phyloP scores from a whole-genome alignment of 2,329 filamentous ascomycete genomes.

The Cercospora sp. region DNA sequence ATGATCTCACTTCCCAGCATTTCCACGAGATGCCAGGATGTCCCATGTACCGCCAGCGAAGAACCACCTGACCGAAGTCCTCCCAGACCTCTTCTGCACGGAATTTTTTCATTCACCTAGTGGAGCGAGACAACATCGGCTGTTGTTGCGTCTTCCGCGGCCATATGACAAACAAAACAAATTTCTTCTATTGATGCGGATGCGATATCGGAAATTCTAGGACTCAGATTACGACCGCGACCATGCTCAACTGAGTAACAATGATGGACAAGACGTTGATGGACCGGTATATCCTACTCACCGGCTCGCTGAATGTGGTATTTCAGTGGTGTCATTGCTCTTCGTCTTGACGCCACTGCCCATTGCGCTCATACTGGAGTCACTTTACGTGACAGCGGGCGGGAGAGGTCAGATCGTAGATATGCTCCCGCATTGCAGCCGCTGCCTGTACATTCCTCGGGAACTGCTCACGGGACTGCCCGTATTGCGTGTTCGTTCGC shows the following conservation, averaged over 20 bases:
- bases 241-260: background rate
- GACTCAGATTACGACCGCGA: background rate
- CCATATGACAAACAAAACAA: background rate
- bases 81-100: constrained; percentile 5
- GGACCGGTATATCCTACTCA: background rate
- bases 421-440: constrained; percentile 17
- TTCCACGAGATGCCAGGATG: constrained; percentile 12
- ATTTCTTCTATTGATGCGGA: background rate
- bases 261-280: background rate
- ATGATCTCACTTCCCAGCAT: constrained; percentile 10
- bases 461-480: background rate
- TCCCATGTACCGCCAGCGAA: constrained; percentile 1
- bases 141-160: background rate
- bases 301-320: background rate
- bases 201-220: background rate
- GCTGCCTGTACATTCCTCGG: constrained; percentile 1
- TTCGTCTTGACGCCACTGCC: background rate
- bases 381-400: background rate
- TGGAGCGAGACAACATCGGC: background rate
- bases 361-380: background rate
- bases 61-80: constrained; percentile 10
- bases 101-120: background rate
- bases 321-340: background rate
- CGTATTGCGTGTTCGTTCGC: background rate
- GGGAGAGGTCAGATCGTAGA: background rate